These are phyloP conservation scores for Penicillium sp. DNA, from an alignment of 2,329 filamentous ascomycete species.

Conservation along the genomic window DNA sequence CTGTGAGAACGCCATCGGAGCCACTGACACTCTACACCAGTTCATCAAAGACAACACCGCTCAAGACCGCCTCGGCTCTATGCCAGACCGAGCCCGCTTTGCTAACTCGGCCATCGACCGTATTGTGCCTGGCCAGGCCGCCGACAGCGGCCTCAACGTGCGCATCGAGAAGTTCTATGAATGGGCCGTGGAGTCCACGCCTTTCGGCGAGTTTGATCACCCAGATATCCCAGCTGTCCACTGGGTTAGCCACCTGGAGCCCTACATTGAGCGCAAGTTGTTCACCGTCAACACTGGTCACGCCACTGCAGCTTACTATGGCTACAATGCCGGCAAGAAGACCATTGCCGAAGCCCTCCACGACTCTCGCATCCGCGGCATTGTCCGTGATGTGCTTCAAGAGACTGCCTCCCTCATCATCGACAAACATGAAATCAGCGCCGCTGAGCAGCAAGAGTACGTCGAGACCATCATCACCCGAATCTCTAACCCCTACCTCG, in stretches of 20 bases:
- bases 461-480: slow-evolving; percentile 88
- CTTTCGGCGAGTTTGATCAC: slow-evolving; percentile 68
- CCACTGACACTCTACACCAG: slow-evolving; percentile 79
- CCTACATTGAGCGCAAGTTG: slow-evolving; percentile 98
- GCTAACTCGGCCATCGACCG: slow-evolving; percentile 98
- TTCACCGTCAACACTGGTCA: slow-evolving; percentile 99
- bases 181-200: slow-evolving; percentile 90
- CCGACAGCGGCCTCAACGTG: slow-evolving; percentile 78
- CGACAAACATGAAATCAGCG: slow-evolving; percentile 76
- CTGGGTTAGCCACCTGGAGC: slow-evolving; percentile 86
- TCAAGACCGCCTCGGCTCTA: slow-evolving; percentile 62
- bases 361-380: slow-evolving; percentile 73
- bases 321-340: slow-evolving; percentile 78
- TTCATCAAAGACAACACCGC: slow-evolving; percentile 78
- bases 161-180: slow-evolving; percentile 98
- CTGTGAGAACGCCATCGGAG: slow-evolving; percentile 96
- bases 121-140: slow-evolving; percentile 88
- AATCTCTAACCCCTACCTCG: slow-evolving; percentile 89
- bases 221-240: slow-evolving; percentile 84
- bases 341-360: slow-evolving; percentile 86
- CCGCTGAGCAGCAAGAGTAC: slow-evolving; percentile 76
- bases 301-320: slow-evolving; percentile 93
- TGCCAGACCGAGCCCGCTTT: slow-evolving; percentile 75
- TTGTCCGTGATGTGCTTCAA: slow-evolving; percentile 74
- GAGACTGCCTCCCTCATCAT: slow-evolving; percentile 87